Percentiles rank a stretch among this genome's conserved stretches.
Evolutionary conservation across 2,329 filamentous ascomycete species (phyloP).

Genomic region (Ascocoryne sarcoides): DNA sequence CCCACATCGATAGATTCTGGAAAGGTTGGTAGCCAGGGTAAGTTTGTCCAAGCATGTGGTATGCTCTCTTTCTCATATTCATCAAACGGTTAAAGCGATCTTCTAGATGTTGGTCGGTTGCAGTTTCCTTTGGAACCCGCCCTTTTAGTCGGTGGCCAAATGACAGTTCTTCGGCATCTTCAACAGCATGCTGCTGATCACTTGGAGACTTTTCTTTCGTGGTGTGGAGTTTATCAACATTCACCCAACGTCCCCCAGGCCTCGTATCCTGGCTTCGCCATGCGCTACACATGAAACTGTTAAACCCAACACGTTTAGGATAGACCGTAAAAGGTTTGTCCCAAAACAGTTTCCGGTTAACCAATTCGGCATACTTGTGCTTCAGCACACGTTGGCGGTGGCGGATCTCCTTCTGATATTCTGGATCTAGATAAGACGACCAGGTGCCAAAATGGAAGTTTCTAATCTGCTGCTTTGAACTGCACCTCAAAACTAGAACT

Average conservation of each 20-base stretch:
- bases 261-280: slow-evolving; percentile 28
- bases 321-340: slow-evolving; percentile 34
- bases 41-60: not conserved
- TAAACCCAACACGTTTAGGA: slow-evolving; percentile 26
- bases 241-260: slow-evolving; percentile 29
- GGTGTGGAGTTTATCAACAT: slow-evolving; percentile 25
- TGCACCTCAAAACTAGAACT: no score
- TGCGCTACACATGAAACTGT: slow-evolving; percentile 35
- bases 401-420: slow-evolving; percentile 35
- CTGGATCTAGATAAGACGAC: slow-evolving; percentile 35
- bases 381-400: slow-evolving; percentile 36
- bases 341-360: slow-evolving; percentile 39
- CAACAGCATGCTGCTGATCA: slow-evolving; percentile 29
- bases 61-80: not conserved
- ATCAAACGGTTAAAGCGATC: not conserved
- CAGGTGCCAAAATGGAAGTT: slow-evolving; percentile 42
- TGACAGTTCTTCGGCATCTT: slow-evolving; percentile 39
- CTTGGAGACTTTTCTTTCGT: slow-evolving; percentile 12
- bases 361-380: slow-evolving; percentile 38
- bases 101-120: no score
- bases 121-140: no score
- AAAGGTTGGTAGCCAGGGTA: not conserved
- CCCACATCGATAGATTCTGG: not conserved
- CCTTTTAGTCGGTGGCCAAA: no score
- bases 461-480: slow-evolving; percentile 37